Percentiles rank a stretch among this genome's conserved stretches.
Evolutionary conservation across 2,329 filamentous ascomycete genomes (phyloP).

Genomic region (Pseudogymnoascus sp.): DNA sequence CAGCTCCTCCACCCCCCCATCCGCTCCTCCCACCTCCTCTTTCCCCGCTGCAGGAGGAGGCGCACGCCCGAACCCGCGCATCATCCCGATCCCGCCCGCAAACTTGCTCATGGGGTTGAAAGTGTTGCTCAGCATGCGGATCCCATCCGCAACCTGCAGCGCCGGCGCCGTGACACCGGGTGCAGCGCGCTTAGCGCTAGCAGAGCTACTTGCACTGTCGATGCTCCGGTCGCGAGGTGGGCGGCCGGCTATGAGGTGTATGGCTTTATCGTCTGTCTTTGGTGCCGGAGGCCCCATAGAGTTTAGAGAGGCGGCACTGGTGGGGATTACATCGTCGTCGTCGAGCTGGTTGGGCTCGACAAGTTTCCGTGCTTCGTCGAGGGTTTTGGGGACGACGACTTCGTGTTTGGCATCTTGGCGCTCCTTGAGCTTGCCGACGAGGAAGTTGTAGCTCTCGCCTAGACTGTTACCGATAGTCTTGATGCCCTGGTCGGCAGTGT

Average conservation of each 20-base stretch:
- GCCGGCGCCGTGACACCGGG: conserved; percentile 11
- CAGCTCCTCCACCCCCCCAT: conserved; percentile 44
- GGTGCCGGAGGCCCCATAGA: conserved; percentile 18
- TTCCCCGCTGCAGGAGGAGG: conserved; percentile 34
- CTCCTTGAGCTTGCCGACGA: conserved; percentile 82
- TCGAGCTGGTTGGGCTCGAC: conserved; percentile 60
- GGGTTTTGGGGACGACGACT: conserved; percentile 67
- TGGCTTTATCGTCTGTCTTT: conserved; percentile 54
- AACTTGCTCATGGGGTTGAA: conserved; percentile 78
- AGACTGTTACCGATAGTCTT: conserved; percentile 87
- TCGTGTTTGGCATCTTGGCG: conserved; percentile 42
- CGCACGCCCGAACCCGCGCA: conserved; percentile 64
- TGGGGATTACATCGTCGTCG: conserved; percentile 26
- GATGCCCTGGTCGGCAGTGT: conserved; percentile 80
- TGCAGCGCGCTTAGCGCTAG: conserved; percentile 33
- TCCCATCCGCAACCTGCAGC: conserved; percentile 57
- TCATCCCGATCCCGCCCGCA: conserved; percentile 58
- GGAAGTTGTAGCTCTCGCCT: conserved; percentile 86
- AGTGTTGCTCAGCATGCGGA: conserved; percentile 70
- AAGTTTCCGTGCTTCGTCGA: conserved; percentile 86
- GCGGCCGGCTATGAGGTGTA: conserved; percentile 63
- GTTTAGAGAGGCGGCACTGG: conserved; percentile 38
- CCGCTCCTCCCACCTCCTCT: conserved; percentile 25
- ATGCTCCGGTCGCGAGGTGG: conserved; percentile 59
- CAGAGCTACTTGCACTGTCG: conserved; percentile 61